Conservation (phyloP, 257 asterid species). For the Gentiana macrophylla region DNA sequence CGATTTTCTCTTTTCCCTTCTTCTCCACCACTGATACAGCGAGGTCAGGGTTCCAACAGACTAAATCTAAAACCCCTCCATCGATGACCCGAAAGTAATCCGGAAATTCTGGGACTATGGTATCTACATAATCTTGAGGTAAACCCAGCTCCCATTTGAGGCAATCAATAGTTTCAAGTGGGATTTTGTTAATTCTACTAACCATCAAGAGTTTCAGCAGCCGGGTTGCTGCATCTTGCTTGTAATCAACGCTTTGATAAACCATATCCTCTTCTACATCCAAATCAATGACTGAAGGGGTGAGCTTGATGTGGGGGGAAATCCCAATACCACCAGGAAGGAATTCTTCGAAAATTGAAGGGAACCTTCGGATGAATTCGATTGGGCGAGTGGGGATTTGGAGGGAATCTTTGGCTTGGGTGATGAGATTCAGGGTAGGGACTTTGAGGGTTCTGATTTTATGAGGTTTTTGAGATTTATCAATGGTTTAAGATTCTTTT, state of each 20-base stretch:
- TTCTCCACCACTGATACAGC: slow-evolving; percentile 61
- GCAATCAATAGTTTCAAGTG: slow-evolving; percentile 39
- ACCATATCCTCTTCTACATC: slow-evolving; percentile 51
- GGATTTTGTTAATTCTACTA: slow-evolving; percentile 47
- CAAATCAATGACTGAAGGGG: slow-evolving; percentile 32
- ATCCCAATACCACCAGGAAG: slow-evolving; percentile 45
- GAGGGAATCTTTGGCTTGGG: slow-evolving; percentile 39
- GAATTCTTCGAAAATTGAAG: slow-evolving; percentile 57
- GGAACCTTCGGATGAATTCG: slow-evolving; percentile 64
- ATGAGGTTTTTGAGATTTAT: slow-evolving; percentile 61
- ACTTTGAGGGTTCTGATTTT: slow-evolving; percentile 64
- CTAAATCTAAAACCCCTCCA: slow-evolving; percentile 52
- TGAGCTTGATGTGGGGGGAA: slow-evolving; percentile 72
- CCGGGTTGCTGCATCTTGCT: slow-evolving; percentile 56
- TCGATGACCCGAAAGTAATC: slow-evolving; percentile 56
- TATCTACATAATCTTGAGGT: slow-evolving; percentile 43
- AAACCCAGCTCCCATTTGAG: slow-evolving; percentile 84
- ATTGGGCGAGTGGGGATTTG: slow-evolving; percentile 70
- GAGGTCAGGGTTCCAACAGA: slow-evolving; percentile 74
- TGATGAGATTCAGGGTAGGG: slow-evolving; percentile 56
- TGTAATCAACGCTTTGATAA: slow-evolving; percentile 41
- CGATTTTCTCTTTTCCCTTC: slow-evolving; percentile 17
- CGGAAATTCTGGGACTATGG: slow-evolving; percentile 71
- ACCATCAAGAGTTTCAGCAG: slow-evolving; percentile 83
- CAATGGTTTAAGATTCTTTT: slow-evolving; percentile 59